Evolutionary conservation across 2,329 filamentous ascomycete genomes (phyloP).

Genomic region (Hypoxylon sp.): DNA sequence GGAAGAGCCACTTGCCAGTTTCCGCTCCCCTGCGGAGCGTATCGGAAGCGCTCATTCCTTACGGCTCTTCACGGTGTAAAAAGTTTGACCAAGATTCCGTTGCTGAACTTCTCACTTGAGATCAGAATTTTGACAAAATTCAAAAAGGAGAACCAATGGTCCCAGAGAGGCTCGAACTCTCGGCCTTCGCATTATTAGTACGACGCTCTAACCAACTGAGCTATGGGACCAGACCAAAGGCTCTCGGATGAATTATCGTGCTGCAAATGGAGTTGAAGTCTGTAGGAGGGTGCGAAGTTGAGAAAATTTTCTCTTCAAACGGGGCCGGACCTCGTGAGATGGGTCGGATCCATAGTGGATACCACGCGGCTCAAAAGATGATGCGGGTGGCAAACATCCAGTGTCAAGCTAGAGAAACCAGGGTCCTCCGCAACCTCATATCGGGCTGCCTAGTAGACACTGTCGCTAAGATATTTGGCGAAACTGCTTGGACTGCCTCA

Average conservation of each 20-base stretch:
- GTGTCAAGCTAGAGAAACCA: not conserved
- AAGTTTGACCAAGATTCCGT: not conserved
- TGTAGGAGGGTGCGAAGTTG: not conserved
- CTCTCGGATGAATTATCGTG: not conserved
- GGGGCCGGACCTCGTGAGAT: constrained; percentile 8
- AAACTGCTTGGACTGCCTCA: not conserved
- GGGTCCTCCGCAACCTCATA: not conserved
- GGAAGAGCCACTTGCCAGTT: not conserved
- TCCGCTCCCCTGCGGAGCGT: not conserved
- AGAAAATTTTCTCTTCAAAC: constrained; percentile 8
- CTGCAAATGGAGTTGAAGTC: constrained; percentile 1
- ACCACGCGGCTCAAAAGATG: constrained; percentile 3
- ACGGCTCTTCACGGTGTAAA: not conserved
- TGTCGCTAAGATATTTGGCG: not conserved
- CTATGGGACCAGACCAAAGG: constrained; percentile 29
- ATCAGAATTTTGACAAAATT: not conserved
- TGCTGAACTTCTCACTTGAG: not conserved
- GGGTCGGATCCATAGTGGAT: constrained; percentile 13
- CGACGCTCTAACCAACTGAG: constrained; percentile 42
- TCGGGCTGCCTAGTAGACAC: not conserved
- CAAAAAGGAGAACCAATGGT: constrained; percentile 29
- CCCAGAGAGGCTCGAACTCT: constrained; percentile 38
- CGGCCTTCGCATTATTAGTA: constrained; percentile 43
- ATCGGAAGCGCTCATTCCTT: not conserved
- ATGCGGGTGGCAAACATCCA: not conserved